Percentiles rank a stretch among this genome's conserved stretches.
phyloP scores from a whole-genome alignment of 768 basidiomycete species.

The Auricularia sp. region DNA sequence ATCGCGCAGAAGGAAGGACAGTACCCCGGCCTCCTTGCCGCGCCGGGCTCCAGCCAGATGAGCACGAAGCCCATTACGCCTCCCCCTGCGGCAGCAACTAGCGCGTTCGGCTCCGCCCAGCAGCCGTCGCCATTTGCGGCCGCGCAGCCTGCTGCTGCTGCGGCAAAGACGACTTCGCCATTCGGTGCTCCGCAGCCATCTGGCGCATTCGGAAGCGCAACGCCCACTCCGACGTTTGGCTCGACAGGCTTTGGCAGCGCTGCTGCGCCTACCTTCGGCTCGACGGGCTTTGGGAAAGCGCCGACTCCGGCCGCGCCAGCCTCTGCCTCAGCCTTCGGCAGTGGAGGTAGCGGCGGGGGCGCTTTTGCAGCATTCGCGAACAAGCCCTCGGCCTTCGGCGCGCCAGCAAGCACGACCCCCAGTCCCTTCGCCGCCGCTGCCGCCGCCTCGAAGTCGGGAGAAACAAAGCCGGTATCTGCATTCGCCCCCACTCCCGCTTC shows the following conservation, averaged over 20 bases:
- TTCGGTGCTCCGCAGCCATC: slow-evolving; percentile 12
- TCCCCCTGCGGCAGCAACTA: background rate
- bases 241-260: slow-evolving; percentile 6
- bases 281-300: slow-evolving; percentile 10
- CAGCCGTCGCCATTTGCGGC: slow-evolving; percentile 1
- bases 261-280: slow-evolving; percentile 8
- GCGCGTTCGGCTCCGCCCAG: background rate
- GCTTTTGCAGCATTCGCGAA: slow-evolving; percentile 20
- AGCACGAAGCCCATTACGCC: background rate
- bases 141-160: background rate
- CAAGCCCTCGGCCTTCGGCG: slow-evolving; percentile 9
- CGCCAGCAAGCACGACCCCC: slow-evolving; percentile 1
- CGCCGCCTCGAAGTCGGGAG: background rate
- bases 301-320: slow-evolving; percentile 14
- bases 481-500: slow-evolving; percentile 4
- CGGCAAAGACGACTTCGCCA: slow-evolving; percentile 12
- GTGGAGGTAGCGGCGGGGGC: background rate
- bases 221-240: slow-evolving; percentile 8
- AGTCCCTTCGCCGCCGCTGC: slow-evolving; percentile 1
- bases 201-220: slow-evolving; percentile 21
- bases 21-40: slow-evolving; percentile 46
- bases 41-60: slow-evolving; percentile 9
- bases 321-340: slow-evolving; percentile 9
- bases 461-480: background rate
- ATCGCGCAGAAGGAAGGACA: slow-evolving; percentile 42